phyloP scores from a whole-genome alignment of 2,329 filamentous ascomycete genomes.

The Penicillium hesseltinei region DNA sequence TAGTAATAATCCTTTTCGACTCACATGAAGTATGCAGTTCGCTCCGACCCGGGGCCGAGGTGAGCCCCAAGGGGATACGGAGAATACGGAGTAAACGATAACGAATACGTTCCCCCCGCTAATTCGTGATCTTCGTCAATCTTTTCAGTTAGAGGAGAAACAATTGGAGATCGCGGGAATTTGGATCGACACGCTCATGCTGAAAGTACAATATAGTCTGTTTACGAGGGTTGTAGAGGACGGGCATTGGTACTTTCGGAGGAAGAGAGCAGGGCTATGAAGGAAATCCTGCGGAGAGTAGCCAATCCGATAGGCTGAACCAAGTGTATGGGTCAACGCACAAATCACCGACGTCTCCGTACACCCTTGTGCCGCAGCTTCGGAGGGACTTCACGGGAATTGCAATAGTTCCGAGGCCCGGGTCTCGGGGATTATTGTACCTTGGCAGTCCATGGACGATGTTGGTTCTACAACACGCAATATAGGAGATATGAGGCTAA shows the following conservation, averaged over 20 bases:
- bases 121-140: not conserved
- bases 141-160: not conserved
- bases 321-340: not conserved
- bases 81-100: not conserved
- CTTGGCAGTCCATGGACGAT: not conserved
- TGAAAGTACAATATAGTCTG: not conserved
- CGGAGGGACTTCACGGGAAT: not conserved
- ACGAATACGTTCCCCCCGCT: slow-evolving; percentile 6
- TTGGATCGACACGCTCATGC: not conserved
- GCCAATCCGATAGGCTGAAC: not conserved
- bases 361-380: not conserved
- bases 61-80: not conserved
- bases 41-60: slow-evolving; percentile 5
- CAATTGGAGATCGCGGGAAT: not conserved
- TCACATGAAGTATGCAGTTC: slow-evolving; percentile 8
- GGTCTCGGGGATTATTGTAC: not conserved
- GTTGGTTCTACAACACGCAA: not conserved
- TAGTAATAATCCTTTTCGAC: not conserved
- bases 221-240: not conserved
- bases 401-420: not conserved
- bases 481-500: not conserved
- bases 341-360: not conserved
- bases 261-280: not conserved
- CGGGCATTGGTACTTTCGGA: not conserved
- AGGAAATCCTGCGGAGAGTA: not conserved